Evolutionary conservation across 2,329 filamentous ascomycete species (phyloP).

Genomic region (Aspergillus sp.): DNA sequence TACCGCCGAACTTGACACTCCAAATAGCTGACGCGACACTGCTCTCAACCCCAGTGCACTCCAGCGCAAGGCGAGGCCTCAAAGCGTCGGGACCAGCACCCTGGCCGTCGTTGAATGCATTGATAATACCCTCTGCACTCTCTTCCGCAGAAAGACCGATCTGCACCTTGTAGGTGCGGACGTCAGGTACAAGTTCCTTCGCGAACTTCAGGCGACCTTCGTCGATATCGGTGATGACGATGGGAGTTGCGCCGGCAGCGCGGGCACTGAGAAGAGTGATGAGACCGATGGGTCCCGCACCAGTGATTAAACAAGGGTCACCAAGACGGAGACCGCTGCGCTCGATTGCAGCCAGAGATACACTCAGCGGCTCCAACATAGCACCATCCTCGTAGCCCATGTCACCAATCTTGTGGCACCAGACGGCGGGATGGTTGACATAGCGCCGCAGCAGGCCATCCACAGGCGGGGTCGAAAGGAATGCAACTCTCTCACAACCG

Average conservation of each 20-base stretch:
- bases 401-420: conserved; percentile 94
- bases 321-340: conserved; percentile 77
- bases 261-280: conserved; percentile 81
- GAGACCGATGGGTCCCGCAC: conserved; percentile 90
- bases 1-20: conserved; percentile 90
- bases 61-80: conserved; percentile 78
- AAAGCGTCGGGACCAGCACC: conserved; percentile 53
- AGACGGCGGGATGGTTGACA: conserved; percentile 88
- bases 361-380: conserved; percentile 84
- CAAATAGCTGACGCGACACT: conserved; percentile 84
- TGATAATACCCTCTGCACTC: conserved; percentile 67
- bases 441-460: conserved; percentile 85
- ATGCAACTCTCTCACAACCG: conserved; percentile 81
- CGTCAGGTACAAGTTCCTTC: conserved; percentile 75
- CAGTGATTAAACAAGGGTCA: conserved; percentile 84
- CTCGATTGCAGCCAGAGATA: conserved; percentile 85
- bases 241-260: conserved; percentile 83
- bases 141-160: conserved; percentile 60
- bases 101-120: conserved; percentile 59
- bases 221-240: conserved; percentile 94
- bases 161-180: conserved; percentile 66
- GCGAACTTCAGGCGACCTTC: conserved; percentile 82
- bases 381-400: conserved; percentile 92
- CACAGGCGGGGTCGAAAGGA: conserved; percentile 88
- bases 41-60: conserved; percentile 94